These are phyloP conservation scores for Trichoderma gamsii DNA, from an alignment of 495 filamentous ascomycete genomes.

Conservation along the genomic window DNA sequence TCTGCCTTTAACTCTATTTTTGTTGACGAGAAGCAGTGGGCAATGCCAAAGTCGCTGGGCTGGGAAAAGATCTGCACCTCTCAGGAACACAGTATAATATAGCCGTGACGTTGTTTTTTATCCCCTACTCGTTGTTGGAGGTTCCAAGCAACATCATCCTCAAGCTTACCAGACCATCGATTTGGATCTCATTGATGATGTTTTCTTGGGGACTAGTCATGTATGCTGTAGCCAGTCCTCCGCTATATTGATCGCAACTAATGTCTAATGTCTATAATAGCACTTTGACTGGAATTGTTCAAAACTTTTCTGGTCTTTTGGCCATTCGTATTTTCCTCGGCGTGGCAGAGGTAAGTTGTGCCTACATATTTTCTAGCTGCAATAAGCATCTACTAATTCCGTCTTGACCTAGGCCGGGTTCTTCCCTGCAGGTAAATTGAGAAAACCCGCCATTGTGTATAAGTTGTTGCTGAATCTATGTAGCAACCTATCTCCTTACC, in stretches of 20 bases:
- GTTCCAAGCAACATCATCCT: slow-evolving; percentile 90
- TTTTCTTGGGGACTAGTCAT: slow-evolving; percentile 74
- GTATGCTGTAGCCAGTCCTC: not conserved
- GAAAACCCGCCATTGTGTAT: not conserved
- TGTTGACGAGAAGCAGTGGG: not conserved
- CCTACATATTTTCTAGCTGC: slow-evolving; percentile 74
- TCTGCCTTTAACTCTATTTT: not conserved
- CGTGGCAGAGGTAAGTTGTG: slow-evolving; percentile 53
- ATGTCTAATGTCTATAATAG: not conserved
- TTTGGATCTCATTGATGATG: slow-evolving; percentile 81
- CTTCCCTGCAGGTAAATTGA: not conserved
- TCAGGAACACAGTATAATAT: slow-evolving; percentile 62
- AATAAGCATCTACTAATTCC: not conserved
- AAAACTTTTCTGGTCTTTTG: slow-evolving; percentile 72
- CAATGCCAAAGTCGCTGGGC: slow-evolving; percentile 56
- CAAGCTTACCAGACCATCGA: slow-evolving; percentile 70
- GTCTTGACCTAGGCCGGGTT: not conserved
- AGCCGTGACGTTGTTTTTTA: slow-evolving; percentile 82
- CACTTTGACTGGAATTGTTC: slow-evolving; percentile 70
- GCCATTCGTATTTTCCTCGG: slow-evolving; percentile 83
- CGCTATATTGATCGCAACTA: not conserved
- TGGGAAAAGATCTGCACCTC: slow-evolving; percentile 58
- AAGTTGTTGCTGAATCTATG: not conserved
- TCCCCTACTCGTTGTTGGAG: slow-evolving; percentile 81
- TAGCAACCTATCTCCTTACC: slow-evolving; percentile 26